A percentile compares a stretch with the other conserved stretches of the same genome.
These are phyloP conservation scores for Biscogniauxia sp. DNA, from an alignment of 2,329 filamentous ascomycete genomes.

Conservation along the genomic window DNA sequence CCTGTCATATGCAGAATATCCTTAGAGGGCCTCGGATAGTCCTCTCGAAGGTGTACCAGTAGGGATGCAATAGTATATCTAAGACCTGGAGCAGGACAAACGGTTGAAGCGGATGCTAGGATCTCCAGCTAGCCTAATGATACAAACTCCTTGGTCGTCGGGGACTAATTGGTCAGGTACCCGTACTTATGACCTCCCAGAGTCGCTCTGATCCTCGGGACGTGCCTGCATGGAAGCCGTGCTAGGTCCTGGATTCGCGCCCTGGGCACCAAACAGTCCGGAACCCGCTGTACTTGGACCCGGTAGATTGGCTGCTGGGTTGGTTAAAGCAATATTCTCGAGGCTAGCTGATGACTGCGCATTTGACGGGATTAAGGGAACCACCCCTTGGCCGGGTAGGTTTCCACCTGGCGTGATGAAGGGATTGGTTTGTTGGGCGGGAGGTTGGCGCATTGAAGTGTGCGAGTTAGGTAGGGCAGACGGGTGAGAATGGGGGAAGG, in stretches of 20 bases:
- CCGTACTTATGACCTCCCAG: constrained; percentile 5
- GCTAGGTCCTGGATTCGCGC: constrained; percentile 22
- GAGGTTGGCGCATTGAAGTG: neutral
- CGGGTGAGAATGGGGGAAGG: constrained; percentile 1
- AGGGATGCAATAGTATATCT: neutral
- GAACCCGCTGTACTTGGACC: constrained; percentile 28
- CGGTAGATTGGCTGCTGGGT: constrained; percentile 3
- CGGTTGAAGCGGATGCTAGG: neutral
- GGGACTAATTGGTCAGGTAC: neutral
- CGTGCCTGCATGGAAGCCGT: constrained; percentile 29
- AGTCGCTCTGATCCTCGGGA: constrained; percentile 14
- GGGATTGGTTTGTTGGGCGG: neutral
- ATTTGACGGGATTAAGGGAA: neutral
- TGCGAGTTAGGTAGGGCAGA: neutral
- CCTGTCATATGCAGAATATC: neutral
- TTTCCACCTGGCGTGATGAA: constrained; percentile 2
- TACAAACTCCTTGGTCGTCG: neutral
- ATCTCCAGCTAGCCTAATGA: too few species aligned
- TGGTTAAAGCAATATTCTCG: constrained; percentile 3
- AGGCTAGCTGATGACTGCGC: constrained; percentile 1
- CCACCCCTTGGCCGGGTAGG: neutral
- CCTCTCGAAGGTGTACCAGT: neutral
- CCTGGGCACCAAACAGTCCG: constrained; percentile 19
- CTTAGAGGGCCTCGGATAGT: neutral
- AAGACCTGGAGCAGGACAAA: neutral